Conservation (phyloP, 768 basidiomycete genomes). For the Russula olivacea region DNA sequence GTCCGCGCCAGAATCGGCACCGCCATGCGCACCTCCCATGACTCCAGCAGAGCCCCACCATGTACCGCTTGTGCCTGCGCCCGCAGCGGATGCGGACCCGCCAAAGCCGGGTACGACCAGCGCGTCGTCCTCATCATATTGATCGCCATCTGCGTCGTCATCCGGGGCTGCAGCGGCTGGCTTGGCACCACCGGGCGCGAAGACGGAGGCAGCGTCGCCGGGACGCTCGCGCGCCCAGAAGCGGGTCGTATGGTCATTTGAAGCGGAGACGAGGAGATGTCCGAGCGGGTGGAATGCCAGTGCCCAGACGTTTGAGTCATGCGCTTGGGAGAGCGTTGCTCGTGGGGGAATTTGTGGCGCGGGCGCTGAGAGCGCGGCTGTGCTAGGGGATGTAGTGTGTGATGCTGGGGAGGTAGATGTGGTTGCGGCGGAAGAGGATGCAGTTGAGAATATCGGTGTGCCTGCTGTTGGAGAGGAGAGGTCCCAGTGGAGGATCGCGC, state of each 20-base stretch:
- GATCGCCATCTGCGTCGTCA: conserved; percentile 39
- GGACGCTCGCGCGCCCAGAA: conserved; percentile 95
- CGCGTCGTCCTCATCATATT: conserved; percentile 61
- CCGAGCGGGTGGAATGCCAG: conserved; percentile 94
- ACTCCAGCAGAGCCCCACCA: conserved; percentile 25
- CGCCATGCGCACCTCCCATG: conserved; percentile 12
- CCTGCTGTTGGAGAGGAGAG: conserved; percentile 54
- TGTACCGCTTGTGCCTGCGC: conserved; percentile 12
- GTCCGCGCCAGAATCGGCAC: conserved; percentile 44
- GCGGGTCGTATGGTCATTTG: conserved; percentile 98
- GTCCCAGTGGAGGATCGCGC: conserved; percentile 92
- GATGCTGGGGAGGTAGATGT: not conserved
- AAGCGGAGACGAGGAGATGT: conserved; percentile 86
- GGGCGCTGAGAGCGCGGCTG: not conserved
- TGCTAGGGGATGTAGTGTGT: not conserved
- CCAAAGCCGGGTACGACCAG: conserved; percentile 71
- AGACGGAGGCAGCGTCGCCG: conserved; percentile 72
- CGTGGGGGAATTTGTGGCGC: conserved; percentile 46
- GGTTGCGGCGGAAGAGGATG: not conserved
- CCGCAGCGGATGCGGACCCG: conserved; percentile 34
- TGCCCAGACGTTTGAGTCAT: conserved; percentile 97
- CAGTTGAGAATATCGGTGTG: conserved; percentile 32
- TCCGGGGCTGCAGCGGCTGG: conserved; percentile 68
- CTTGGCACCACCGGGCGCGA: conserved; percentile 78
- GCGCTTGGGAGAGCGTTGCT: conserved; percentile 87